Percentiles rank a stretch among this genome's conserved stretches.
Conservation (phyloP, 495 filamentous ascomycete genomes). For the Aspergillus ellipticus region DNA sequence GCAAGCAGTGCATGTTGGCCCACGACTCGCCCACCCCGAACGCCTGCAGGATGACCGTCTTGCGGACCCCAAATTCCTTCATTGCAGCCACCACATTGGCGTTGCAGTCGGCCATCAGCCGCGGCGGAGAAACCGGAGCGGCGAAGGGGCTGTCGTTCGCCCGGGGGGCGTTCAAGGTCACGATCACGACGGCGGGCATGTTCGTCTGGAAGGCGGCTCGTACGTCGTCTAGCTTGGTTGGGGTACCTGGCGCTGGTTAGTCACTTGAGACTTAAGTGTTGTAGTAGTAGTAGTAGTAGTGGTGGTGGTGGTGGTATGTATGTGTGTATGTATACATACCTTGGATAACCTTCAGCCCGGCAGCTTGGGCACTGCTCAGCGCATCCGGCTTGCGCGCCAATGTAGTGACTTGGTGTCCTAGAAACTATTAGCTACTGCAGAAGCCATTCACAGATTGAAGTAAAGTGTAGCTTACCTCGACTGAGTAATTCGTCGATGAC, state of each 20-base stretch:
- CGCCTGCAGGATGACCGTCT: conserved; percentile 43
- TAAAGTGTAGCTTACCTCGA: conserved; percentile 13
- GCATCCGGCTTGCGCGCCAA: conserved; percentile 18
- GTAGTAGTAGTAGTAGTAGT: too few species aligned
- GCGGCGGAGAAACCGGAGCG: conserved; percentile 37
- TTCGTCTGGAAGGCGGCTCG: conserved; percentile 26
- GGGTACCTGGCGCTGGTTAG: conserved; percentile 29
- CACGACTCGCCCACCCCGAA: conserved; percentile 46
- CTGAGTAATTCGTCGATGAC: conserved; percentile 32
- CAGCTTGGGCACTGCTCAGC: conserved; percentile 6
- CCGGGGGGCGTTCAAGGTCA: conserved; percentile 43
- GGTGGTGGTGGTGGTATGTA: too few species aligned
- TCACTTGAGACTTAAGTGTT: not conserved
- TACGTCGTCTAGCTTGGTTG: conserved; percentile 36
- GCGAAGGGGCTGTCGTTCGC: conserved; percentile 44
- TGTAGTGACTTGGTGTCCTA: conserved; percentile 21
- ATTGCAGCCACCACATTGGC: conserved; percentile 39
- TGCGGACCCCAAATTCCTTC: conserved; percentile 34
- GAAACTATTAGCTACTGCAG: not conserved
- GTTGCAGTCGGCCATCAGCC: conserved; percentile 43
- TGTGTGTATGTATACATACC: conserved; percentile 12
- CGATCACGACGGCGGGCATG: conserved; percentile 36
- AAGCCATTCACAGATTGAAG: not conserved
- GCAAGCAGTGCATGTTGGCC: conserved; percentile 37
- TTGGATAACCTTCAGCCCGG: conserved; percentile 19